These are phyloP conservation scores for Penicillium verhagenii DNA, from an alignment of 495 filamentous ascomycete genomes.

Conservation along the genomic window DNA sequence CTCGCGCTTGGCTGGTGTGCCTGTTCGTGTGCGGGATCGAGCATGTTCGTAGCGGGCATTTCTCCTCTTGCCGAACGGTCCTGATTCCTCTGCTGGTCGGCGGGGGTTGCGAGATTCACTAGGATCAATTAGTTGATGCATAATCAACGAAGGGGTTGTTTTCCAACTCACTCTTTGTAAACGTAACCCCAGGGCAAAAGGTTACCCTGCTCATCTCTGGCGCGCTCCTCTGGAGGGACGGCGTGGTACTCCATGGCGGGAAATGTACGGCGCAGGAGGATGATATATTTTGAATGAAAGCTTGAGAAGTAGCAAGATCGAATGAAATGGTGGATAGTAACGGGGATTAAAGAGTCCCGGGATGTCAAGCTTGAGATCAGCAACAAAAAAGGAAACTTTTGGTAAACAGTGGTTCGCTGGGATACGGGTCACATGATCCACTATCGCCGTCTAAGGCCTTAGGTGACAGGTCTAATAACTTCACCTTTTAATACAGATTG, in stretches of 20 bases:
- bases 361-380: constrained; percentile 3
- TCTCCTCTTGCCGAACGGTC: constrained; percentile 59
- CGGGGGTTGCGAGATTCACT: constrained; percentile 50
- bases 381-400: constrained; percentile 19
- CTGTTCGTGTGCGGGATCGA: constrained; percentile 56
- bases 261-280: background rate
- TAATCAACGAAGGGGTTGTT: background rate
- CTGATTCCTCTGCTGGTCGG: constrained; percentile 57
- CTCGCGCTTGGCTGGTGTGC: constrained; percentile 59
- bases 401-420: constrained; percentile 30
- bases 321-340: background rate
- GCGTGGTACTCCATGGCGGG: constrained; percentile 61
- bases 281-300: background rate
- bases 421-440: constrained; percentile 24
- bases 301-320: too few species aligned
- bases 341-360: background rate
- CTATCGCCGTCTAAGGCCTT: background rate
- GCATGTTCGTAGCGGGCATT: constrained; percentile 51
- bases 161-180: constrained; percentile 53
- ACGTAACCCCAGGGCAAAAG: constrained; percentile 61
- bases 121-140: background rate
- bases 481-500: too few species aligned
- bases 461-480: too few species aligned
- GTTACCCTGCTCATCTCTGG: constrained; percentile 58
- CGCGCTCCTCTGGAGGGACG: constrained; percentile 63